These are phyloP conservation scores for Plasmodium relictum DNA, from an alignment of 169 alveolate genomes.

Conservation along the genomic window DNA sequence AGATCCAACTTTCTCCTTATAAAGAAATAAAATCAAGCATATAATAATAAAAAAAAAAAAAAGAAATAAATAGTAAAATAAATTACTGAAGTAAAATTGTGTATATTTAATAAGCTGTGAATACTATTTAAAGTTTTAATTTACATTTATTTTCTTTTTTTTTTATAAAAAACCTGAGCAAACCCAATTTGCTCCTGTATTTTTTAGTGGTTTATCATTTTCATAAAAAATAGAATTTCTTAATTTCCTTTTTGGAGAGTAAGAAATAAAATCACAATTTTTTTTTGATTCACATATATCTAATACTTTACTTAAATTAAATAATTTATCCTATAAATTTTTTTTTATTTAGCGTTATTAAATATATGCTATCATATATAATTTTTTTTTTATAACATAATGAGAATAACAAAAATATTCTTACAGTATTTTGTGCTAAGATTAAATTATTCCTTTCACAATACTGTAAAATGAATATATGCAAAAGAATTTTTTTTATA, in stretches of 20 bases:
- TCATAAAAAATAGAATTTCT: conserved; percentile 64
- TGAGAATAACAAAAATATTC: neutral
- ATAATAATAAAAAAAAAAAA: neutral
- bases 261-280: conserved; percentile 56
- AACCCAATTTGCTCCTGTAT: conserved; percentile 66
- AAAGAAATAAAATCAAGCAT: neutral
- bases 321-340: conserved; percentile 42
- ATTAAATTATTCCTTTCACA: conserved; percentile 50
- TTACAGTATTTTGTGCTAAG: conserved; percentile 40
- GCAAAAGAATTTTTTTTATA: too few relatives aligned
- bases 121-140: neutral
- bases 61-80: neutral
- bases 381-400: neutral
- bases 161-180: conserved; percentile 33
- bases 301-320: conserved; percentile 34
- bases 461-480: conserved; percentile 12
- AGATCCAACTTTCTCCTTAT: conserved; percentile 60
- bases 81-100: neutral
- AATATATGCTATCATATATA: neutral
- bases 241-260: conserved; percentile 35
- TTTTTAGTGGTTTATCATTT: conserved; percentile 29
- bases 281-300: conserved; percentile 47
- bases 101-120: neutral
- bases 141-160: neutral
- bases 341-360: neutral